Evolutionary conservation across 306 rosid species (phyloP).

Genomic region (Acmispon strigosus): DNA sequence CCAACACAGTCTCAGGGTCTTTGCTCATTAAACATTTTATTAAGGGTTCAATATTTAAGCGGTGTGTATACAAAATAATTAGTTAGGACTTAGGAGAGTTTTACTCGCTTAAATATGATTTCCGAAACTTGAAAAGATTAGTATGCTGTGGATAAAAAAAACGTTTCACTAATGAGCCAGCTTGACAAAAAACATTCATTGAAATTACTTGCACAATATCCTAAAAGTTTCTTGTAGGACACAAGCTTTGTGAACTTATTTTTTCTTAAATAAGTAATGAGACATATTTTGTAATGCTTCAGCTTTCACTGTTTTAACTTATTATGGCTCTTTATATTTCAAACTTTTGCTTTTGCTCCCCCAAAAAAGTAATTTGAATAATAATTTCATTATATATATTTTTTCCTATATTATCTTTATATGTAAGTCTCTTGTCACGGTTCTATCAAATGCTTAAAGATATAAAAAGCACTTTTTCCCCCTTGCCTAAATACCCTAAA

Average conservation of each 20-base stretch:
- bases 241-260: not conserved
- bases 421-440: not conserved
- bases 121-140: too few species aligned
- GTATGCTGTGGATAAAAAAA: too few species aligned
- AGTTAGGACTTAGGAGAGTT: too few species aligned
- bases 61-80: too few species aligned
- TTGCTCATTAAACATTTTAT: too few species aligned
- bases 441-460: not conserved
- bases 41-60: too few species aligned
- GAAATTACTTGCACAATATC: not conserved
- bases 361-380: not conserved
- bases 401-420: not conserved
- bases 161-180: not conserved
- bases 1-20: too few species aligned
- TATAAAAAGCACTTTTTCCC: not conserved
- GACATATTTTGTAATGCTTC: not conserved
- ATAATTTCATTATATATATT: not conserved
- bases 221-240: constrained; percentile 4
- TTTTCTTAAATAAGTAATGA: not conserved
- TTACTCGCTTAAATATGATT: too few species aligned
- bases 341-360: not conserved
- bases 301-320: not conserved
- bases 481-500: not conserved
- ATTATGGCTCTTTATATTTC: not conserved
- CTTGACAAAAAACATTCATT: not conserved